Evolutionary conservation across 305 asterid species (phyloP), one percentile per base, ranked within the genome.

Genomic region (Fraxinus nigra): DNA sequence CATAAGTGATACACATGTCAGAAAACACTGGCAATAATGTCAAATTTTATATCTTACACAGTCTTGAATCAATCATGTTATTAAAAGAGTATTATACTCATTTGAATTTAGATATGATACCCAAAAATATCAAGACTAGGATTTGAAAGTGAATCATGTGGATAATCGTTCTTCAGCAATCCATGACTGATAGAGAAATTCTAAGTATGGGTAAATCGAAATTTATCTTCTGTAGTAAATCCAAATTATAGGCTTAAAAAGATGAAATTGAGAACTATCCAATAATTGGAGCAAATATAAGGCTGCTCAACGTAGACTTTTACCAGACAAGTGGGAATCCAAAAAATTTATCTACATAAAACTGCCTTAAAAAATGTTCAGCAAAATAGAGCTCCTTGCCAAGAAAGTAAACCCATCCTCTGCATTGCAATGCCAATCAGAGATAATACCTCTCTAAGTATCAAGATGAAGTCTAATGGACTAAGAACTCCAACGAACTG

Each of bases 401-500:
- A 70, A 37, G 4, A 75, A 82, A 63, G 79, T 48, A 69, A 30
- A 69, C 22, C 75, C 46, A 56, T 70, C 78, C 70, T 33, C 72
- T 10, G 46, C 28, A 69, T 61, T 82, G 74, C 72, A 73, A 76
- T 46, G 56, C 84, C 56, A 78, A 82, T 38, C 63, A 22, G 76
- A 46, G 56, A 77, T 20, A 61, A 74, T 88, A 92, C 97, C 97
- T 92, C 94, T 87, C 87, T 89, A 73, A 92, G 92, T 83, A 92
- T 92, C 87, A 92, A 82, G 87, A 92, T 90, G 91, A 92, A 92
- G 81, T 92, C 97, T 69, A 90, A 70, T 24, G 97, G 92, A 88
- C 94, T 92, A 79, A 92, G 93, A 83, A 91, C 90, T 83, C 97
- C 97, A 80, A 91, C 95, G 85, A 91, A 90, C 85, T 82, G 91